Evolutionary conservation across 139 green algal species (phyloP), one percentile per base, ranked within the genome.

Genomic region (Desmodesmus armatus): DNA sequence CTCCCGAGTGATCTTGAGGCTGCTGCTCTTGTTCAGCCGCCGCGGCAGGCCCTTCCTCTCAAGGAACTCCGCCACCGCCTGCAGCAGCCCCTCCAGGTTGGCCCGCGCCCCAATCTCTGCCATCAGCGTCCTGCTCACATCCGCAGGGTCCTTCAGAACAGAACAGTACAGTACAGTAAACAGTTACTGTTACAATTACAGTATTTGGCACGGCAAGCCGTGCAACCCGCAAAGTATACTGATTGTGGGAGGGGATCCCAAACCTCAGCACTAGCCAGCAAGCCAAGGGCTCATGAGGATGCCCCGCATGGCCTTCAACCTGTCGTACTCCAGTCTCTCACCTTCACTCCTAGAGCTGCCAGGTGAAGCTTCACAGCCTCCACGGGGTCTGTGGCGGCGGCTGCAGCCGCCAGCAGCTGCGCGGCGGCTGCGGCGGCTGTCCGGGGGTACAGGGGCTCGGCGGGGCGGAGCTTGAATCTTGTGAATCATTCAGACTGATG

Each of bases 1-100:
- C 49, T 80, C 80, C 43, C 31, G n/a, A 9, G 80, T 86, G 51
- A 86, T 72, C 69, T 73, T 86, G 33, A 80, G 49, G 49, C 49
- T 74, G 35, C 49, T 37, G 33, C 60, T 58, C 37, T 55, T 78
- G 37, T 19, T 79, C 41, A 86, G 67, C 25, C 80, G 49, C 27
- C 47, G 27, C 3, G 80, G 80, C 49, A 86, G 70, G 0, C 80
- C 80, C 27, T 73, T 72, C n/a, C 15, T 31, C 29, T 79, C 49
- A 35, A 79, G 9, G 49, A 40, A 51, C 17, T 37, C 35, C 25
- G 76, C 76, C 3, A 82, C 76, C 40, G 41, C 31, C 2, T 44
- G 41, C 43, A 85, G 79, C 63, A 85, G 17, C 11, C 79, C 40
- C 6, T 85, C 43, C 79, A 85, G 47, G 5, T 75, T 47, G 19